phyloP scores from a whole-genome alignment of 306 rosid genomes.

The Acacia melanoxylon region DNA sequence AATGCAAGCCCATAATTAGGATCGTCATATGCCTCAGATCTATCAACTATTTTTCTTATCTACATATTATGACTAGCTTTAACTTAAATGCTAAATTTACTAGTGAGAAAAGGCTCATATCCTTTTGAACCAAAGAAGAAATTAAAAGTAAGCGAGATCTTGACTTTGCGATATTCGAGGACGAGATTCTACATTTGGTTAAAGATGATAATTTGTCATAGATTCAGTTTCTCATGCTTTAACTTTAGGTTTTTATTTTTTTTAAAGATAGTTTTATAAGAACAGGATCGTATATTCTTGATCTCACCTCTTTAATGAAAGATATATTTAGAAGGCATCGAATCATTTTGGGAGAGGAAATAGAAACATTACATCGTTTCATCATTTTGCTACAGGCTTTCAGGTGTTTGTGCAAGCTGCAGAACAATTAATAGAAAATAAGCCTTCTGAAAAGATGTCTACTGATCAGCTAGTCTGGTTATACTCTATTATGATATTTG shows the following conservation, averaged over 20 bases:
- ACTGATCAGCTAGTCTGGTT: constrained; percentile 65
- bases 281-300: background rate
- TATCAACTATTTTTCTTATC: constrained; percentile 1
- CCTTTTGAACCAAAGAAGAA: background rate
- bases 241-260: background rate
- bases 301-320: background rate
- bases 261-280: background rate
- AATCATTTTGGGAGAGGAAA: background rate
- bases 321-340: background rate
- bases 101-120: background rate
- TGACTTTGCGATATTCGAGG: background rate
- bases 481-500: constrained; percentile 72
- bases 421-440: constrained; percentile 53
- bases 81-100: background rate
- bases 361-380: background rate
- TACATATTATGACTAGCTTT: constrained; percentile 1
- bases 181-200: constrained; percentile 6
- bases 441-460: constrained; percentile 57
- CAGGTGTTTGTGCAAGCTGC: constrained; percentile 80
- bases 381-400: constrained; percentile 61
- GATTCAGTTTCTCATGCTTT: constrained; percentile 1
- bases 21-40: background rate
- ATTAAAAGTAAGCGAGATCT: background rate
- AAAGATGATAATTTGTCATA: constrained; percentile 6
- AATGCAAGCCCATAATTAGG: constrained; percentile 1